Evolutionary conservation across 1,284 basidiomycete genomes (phyloP).

Genomic region (Farysia itapuensis): DNA sequence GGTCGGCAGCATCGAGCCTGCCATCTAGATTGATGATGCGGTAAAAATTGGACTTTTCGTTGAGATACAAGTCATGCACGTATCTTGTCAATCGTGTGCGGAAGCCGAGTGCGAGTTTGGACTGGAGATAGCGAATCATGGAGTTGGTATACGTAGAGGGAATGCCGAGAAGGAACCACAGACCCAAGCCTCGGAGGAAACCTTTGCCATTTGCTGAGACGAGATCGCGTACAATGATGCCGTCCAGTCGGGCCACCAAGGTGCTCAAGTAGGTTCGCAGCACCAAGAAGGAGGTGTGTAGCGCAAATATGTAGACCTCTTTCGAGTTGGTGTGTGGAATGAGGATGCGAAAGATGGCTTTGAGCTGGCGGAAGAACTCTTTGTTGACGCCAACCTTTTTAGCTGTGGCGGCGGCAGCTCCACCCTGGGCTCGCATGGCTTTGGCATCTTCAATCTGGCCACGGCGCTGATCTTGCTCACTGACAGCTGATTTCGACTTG

Average conservation of each 20-base stretch:
- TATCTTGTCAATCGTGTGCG: slow-evolving; percentile 86
- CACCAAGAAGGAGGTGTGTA: slow-evolving; percentile 86
- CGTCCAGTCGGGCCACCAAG: slow-evolving; percentile 84
- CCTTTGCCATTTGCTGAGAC: slow-evolving; percentile 83
- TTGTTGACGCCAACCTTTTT: slow-evolving; percentile 67
- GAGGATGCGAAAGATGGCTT: slow-evolving; percentile 56
- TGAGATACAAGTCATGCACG: slow-evolving; percentile 81
- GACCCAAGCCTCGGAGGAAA: slow-evolving; percentile 77
- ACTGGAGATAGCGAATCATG: slow-evolving; percentile 89
- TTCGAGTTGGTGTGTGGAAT: slow-evolving; percentile 61
- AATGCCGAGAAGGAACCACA: slow-evolving; percentile 88
- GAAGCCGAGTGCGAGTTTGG: slow-evolving; percentile 81
- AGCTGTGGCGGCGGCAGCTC: slow-evolving; percentile 53
- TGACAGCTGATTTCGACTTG: slow-evolving; percentile 22
- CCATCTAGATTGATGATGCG: slow-evolving; percentile 58
- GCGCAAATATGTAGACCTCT: slow-evolving; percentile 74
- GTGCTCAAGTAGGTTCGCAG: slow-evolving; percentile 73
- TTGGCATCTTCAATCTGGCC: slow-evolving; percentile 43
- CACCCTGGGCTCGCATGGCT: slow-evolving; percentile 43
- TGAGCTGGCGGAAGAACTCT: slow-evolving; percentile 70
- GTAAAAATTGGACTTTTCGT: slow-evolving; percentile 65
- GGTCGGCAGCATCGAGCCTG: slow-evolving; percentile 58
- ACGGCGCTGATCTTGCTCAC: slow-evolving; percentile 20
- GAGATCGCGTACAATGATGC: slow-evolving; percentile 82
- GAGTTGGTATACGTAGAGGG: slow-evolving; percentile 95